Base-by-base conservation (phyloP, 2,329 filamentous ascomycete genomes). In the Colletotrichum echinochloae region DNA sequence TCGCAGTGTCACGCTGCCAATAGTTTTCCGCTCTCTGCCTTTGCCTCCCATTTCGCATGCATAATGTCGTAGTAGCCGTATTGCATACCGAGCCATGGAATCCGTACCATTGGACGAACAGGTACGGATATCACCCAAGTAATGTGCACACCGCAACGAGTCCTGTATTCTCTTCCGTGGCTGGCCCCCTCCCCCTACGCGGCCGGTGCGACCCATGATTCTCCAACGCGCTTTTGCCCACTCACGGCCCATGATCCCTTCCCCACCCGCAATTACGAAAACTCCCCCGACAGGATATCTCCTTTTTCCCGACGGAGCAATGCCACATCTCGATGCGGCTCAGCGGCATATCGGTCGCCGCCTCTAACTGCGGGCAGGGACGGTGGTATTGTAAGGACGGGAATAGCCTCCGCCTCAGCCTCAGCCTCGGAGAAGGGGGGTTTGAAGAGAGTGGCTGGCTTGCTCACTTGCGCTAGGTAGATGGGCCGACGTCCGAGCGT, bases 181-280 rank as follows among this genome's bases (percentile, higher is more conserved):
- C n/a, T n/a, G n/a, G n/a, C n/a, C 41, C 46, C 5, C 23, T 16
- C 55, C n/a, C 39, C 41, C n/a, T 44, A 54, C n/a, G 35, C 63
- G 41, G 33, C 37, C 63, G 37, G 49, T 23, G 51, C 37, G 37
- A 35, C 57, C 64, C 67, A 44, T 71, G 51, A 57, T 63, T 71
- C 68, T 67, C 66, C 64, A 63, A 67, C n/a, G n/a, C 52, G 64
- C 64, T n/a, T 48, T 48, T 30, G 20, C 33, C 30, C 62, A 39
- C 39, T 41, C 46, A 14, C 51, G 28, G 12, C 49, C n/a, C 30
- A 57, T n/a, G n/a, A n/a, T n/a, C n/a, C n/a, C n/a, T n/a, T 26
- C 49, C 54, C 63, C 67, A 60, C 67, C 67, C 44, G 41, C 56
- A 61, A 66, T 70, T 66, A 63, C 30, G 57, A 67, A 46, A 63